Evolutionary conservation across 2,329 filamentous ascomycete genomes (phyloP).

Genomic region (Colletotrichum sp.): DNA sequence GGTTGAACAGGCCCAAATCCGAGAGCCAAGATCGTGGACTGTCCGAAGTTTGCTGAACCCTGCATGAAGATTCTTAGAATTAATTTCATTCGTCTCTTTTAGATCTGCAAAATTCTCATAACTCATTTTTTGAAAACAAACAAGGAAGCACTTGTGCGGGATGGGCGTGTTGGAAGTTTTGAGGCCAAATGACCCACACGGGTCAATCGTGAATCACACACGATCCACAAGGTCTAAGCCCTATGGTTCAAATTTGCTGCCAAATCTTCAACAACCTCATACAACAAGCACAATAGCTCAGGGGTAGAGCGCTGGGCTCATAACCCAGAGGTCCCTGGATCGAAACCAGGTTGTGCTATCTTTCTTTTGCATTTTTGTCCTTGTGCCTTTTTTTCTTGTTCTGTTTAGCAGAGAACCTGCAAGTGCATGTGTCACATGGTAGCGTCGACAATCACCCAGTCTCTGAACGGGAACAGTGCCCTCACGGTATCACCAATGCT

Average conservation of each 20-base stretch:
- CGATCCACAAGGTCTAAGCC: neutral
- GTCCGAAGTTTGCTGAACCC: neutral
- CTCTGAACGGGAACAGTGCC: neutral
- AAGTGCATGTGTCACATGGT: neutral
- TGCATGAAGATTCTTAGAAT: neutral
- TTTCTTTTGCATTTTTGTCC: neutral
- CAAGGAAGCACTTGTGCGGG: neutral
- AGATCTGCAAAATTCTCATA: neutral
- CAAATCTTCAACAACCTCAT: rapidly evolving
- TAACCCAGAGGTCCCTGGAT: constrained; percentile 19
- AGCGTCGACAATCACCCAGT: neutral
- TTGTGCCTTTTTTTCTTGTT: neutral
- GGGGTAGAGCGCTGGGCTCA: constrained; percentile 20
- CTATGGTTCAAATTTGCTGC: neutral
- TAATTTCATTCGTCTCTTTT: neutral
- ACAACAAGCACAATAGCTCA: constrained; percentile 18
- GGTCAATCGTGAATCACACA: neutral
- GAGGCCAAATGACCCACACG: neutral
- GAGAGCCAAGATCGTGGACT: neutral
- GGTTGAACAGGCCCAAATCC: neutral
- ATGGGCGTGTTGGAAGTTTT: neutral
- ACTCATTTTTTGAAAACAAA: neutral
- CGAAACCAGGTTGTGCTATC: constrained; percentile 11
- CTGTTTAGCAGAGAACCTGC: neutral
- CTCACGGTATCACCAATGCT: neutral